phyloP scores from a whole-genome alignment of 2,329 filamentous ascomycete genomes.

The Purpureocillium takamizusanense region DNA sequence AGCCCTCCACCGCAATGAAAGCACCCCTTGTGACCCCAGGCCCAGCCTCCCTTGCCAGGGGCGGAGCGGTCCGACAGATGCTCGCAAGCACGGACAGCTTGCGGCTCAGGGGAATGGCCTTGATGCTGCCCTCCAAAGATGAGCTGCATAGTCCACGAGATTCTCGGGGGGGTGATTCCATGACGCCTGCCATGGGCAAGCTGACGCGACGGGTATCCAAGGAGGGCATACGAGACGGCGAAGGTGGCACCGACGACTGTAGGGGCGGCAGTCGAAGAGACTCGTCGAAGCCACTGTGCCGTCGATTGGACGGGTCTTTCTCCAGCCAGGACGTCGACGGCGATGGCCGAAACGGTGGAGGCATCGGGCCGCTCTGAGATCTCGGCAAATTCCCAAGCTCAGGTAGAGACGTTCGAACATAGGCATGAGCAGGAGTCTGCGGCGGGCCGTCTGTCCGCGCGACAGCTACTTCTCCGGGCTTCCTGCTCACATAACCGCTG shows the following conservation, averaged over 20 bases:
- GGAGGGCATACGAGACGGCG: slow-evolving; percentile 14
- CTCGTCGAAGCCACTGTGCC: slow-evolving; percentile 43
- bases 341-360: slow-evolving; percentile 43
- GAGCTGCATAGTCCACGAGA: slow-evolving; percentile 24
- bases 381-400: slow-evolving; percentile 20
- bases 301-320: slow-evolving; percentile 19
- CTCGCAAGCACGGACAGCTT: slow-evolving; percentile 70
- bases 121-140: slow-evolving; percentile 40
- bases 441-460: slow-evolving; percentile 12
- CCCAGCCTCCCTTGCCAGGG: slow-evolving; percentile 21
- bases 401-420: slow-evolving; percentile 16
- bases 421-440: slow-evolving; percentile 10
- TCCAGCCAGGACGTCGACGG: slow-evolving; percentile 17
- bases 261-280: slow-evolving; percentile 45
- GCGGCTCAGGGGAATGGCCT: slow-evolving; percentile 62
- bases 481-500: slow-evolving; percentile 6
- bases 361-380: slow-evolving; percentile 34
- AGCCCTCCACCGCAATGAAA: slow-evolving; percentile 76
- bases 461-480: slow-evolving; percentile 9
- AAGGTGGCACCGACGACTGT: slow-evolving; percentile 31
- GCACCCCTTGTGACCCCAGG: slow-evolving; percentile 53
- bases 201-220: slow-evolving; percentile 16
- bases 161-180: slow-evolving; percentile 5
- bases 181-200: slow-evolving; percentile 17
- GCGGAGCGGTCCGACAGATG: slow-evolving; percentile 60